These are phyloP conservation scores for Macrolepiota albuminosa DNA, from an alignment of 768 basidiomycete genomes.

Conservation along the genomic window DNA sequence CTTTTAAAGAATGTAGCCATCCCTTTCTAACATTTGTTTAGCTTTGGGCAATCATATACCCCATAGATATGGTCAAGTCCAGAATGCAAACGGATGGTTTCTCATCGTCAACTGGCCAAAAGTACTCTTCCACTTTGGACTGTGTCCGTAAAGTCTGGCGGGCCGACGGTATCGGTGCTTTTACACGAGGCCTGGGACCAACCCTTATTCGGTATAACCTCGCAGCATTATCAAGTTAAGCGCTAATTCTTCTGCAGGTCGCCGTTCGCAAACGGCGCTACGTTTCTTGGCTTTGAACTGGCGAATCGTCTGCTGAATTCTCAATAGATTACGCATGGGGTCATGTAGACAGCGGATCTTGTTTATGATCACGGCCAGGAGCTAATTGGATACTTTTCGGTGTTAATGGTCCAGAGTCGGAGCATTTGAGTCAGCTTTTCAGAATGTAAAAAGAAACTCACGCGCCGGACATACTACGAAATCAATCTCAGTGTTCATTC, in stretches of 20 bases:
- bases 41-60: conserved; percentile 93
- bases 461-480: neutral
- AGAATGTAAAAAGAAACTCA: neutral
- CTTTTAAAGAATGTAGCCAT: neutral
- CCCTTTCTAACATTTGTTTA: conserved; percentile 23
- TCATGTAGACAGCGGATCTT: neutral
- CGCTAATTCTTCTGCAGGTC: conserved; percentile 44
- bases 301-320: conserved; percentile 68
- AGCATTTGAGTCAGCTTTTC: neutral
- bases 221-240: neutral
- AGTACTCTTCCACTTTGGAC: conserved; percentile 79
- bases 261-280: conserved; percentile 95
- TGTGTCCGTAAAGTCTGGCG: conserved; percentile 81
- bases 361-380: neutral
- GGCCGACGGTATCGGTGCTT: conserved; percentile 79
- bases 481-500: neutral
- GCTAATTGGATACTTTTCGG: neutral
- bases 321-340: neutral
- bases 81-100: conserved; percentile 95
- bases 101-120: conserved; percentile 65
- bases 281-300: conserved; percentile 94
- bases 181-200: conserved; percentile 87
- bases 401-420: neutral
- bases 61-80: conserved; percentile 94
- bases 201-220: conserved; percentile 77